Conservation (phyloP, 257 asterid genomes). For the Jasminum sambac region DNA sequence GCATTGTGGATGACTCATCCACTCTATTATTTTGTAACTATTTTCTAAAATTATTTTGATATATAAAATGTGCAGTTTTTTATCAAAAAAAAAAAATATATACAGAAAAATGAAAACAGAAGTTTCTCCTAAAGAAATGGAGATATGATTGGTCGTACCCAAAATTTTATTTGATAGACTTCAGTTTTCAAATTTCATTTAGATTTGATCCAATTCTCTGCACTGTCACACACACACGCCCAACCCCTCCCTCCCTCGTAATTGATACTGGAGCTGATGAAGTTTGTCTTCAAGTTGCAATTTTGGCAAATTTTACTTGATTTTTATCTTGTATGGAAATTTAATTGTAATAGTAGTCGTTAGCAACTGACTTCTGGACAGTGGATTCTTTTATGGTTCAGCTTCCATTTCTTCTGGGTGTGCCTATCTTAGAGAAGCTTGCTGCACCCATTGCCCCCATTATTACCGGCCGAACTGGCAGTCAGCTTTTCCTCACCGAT, state of each 20-base stretch:
- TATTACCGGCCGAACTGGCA: conserved; percentile 65
- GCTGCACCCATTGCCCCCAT: conserved; percentile 89
- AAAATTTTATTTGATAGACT: background rate
- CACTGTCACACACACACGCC: too few species aligned
- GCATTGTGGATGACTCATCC: too few species aligned
- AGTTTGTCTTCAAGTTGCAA: background rate
- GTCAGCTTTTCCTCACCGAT: conserved; percentile 78
- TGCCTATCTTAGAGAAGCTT: conserved; percentile 78
- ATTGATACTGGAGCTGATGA: background rate
- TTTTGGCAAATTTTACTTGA: background rate
- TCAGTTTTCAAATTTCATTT: background rate
- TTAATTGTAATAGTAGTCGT: conserved; percentile 13
- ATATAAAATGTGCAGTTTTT: too few species aligned
- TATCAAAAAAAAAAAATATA: too few species aligned
- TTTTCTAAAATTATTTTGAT: too few species aligned
- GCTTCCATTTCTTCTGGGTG: conserved; percentile 93
- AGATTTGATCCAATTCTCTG: background rate
- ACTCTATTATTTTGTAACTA: too few species aligned
- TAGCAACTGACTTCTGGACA: conserved; percentile 53
- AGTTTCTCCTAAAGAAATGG: background rate
- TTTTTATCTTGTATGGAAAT: background rate
- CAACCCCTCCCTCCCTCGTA: background rate
- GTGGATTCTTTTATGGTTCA: conserved; percentile 43
- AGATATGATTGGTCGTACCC: background rate
- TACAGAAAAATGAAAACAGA: background rate